These are phyloP conservation scores for Fusarium pseudocircinatum DNA, from an alignment of 2,329 filamentous ascomycete genomes.

Conservation along the genomic window DNA sequence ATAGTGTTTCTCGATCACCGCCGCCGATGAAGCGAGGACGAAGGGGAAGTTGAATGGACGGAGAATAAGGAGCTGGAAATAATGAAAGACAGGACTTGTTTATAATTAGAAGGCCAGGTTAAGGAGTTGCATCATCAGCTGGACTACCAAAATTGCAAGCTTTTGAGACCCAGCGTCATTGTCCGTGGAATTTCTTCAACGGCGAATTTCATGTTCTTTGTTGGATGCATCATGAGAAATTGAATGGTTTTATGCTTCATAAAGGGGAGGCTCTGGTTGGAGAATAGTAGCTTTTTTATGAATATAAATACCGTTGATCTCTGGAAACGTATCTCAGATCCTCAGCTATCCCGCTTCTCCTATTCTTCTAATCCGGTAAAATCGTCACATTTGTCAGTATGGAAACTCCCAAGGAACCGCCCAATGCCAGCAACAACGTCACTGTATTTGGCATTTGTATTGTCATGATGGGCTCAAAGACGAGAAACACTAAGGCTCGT, in stretches of 20 bases:
- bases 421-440: not conserved
- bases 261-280: not conserved
- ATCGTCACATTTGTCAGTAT: not conserved
- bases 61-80: not conserved
- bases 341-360: not conserved
- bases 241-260: not conserved
- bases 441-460: not conserved
- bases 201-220: not conserved
- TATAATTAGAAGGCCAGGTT: conserved; percentile 27
- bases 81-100: conserved; percentile 15
- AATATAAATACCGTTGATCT: not conserved
- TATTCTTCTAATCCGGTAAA: not conserved
- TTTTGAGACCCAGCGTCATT: conserved; percentile 18
- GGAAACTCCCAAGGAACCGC: not conserved
- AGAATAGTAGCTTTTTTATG: not conserved
- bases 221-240: not conserved
- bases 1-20: conserved; percentile 46
- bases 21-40: conserved; percentile 47
- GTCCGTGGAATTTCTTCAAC: not conserved
- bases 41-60: conserved; percentile 37
- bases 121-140: conserved; percentile 37
- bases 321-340: not conserved
- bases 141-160: conserved; percentile 37
- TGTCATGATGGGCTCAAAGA: not conserved
- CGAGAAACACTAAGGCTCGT: not conserved